These are phyloP conservation scores for Chloromonas sp. DNA, from an alignment of 163 green algal species.

Conservation along the genomic window DNA sequence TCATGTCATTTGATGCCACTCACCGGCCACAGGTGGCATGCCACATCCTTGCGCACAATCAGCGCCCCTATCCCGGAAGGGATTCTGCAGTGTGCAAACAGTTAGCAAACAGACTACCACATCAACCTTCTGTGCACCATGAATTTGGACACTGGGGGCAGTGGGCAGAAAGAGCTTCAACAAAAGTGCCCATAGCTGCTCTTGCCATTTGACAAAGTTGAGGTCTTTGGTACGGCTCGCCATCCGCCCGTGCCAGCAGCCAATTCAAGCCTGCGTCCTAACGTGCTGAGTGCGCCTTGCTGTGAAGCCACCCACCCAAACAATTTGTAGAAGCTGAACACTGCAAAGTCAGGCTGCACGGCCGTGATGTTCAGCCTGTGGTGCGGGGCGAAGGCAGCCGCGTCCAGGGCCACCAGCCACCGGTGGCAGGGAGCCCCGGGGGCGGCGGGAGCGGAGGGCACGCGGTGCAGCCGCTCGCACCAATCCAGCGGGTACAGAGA, in stretches of 20 bases:
- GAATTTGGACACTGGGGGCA: too few relatives aligned
- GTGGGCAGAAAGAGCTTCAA: too few relatives aligned
- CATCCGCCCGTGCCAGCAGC: too few relatives aligned
- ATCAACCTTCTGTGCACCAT: too few relatives aligned
- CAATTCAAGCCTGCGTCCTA: too few relatives aligned
- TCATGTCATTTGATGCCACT: too few relatives aligned
- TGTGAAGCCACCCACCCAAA: constrained; percentile 25
- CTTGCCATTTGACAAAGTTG: too few relatives aligned
- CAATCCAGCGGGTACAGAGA: neutral
- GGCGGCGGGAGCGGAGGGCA: neutral
- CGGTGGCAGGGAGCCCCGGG: neutral
- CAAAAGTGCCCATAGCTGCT: too few relatives aligned
- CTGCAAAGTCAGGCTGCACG: constrained; percentile 39
- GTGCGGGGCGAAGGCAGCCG: constrained; percentile 31
- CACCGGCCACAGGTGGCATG: constrained; percentile 3
- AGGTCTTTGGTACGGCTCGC: too few relatives aligned
- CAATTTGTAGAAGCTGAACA: constrained; percentile 52
- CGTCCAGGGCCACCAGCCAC: constrained; percentile 28
- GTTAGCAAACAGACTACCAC: constrained; percentile 2
- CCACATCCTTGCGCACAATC: constrained; percentile 15
- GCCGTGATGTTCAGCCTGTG: constrained; percentile 33
- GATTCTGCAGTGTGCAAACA: constrained; percentile 5
- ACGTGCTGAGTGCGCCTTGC: too few relatives aligned
- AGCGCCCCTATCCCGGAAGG: constrained; percentile 51
- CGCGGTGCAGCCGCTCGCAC: neutral